Evolutionary conservation across 495 filamentous ascomycete genomes (phyloP), one percentile per base, ranked within the genome.

Genomic region (Penicillium atrosanguineum): DNA sequence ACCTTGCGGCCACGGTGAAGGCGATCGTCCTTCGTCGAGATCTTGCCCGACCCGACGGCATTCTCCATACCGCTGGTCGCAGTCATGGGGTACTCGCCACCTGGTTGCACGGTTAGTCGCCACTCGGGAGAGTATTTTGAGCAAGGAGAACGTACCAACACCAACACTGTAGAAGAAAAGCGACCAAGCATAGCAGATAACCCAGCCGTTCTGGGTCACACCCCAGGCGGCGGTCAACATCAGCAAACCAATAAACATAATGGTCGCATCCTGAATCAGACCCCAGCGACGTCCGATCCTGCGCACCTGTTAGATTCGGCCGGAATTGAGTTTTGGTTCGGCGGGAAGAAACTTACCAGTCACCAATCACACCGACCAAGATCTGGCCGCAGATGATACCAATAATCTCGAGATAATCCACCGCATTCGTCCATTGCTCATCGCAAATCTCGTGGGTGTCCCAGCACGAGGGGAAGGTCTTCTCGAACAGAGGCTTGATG

Each of bases 41-140:
- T 72, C 63, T 86, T 89, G 38, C 91, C 91, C 34, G 90, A 86
- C 18, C 87, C 83, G 37, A 92, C 84, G 12, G 89, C 87, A 61
- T 91, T 92, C 68, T 96, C 91, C 88, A 96, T 95, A 48, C 90
- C 90, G 19, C 87, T 89, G n/a, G 91, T 95, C 6, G 91, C 91
- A 19, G 91, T 95, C 79, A 95, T 96, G 36, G 91, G 91, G 66
- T 96, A 96, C 72, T 95, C 91, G 47, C 91, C 91, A 48, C 70
- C 69, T 72, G 19, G 44, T 38, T 31, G 36, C 23, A 11, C 26
- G 15, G 28, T 62, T 62, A 65, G 61, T 42, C 47, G 6, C 29
- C 12, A 21, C 34, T 14, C 47, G 29, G 16, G 20, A 3, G 34
- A 25, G 50, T 28, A 14, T 11, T 3, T 12, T 9, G 4, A 37